phyloP scores from a whole-genome alignment of 129 eudicot genomes.

The Lonicera japonica region DNA sequence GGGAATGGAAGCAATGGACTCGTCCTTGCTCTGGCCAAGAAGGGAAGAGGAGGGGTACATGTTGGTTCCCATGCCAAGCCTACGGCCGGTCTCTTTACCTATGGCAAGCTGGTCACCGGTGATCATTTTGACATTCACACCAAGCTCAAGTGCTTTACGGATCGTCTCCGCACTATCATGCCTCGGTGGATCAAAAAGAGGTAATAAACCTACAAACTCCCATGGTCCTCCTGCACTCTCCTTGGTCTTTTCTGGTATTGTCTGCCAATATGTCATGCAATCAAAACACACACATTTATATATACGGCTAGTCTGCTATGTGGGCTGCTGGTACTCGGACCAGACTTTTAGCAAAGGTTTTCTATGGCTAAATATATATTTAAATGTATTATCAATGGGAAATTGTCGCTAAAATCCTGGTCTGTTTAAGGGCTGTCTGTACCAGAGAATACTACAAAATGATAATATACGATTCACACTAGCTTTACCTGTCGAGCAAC shows the following conservation, averaged over 20 bases:
- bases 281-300: too few species aligned
- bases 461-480: neutral
- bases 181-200: slow-evolving; percentile 91
- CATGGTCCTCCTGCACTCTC: slow-evolving; percentile 75
- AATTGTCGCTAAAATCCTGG: too few species aligned
- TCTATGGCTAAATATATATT: too few species aligned
- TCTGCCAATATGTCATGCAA: slow-evolving; percentile 26
- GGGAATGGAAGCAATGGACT: slow-evolving; percentile 53
- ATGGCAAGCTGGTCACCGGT: slow-evolving; percentile 97
- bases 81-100: slow-evolving; percentile 89
- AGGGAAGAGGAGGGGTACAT: slow-evolving; percentile 96
- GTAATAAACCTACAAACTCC: slow-evolving; percentile 86
- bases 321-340: too few species aligned
- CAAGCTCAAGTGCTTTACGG: slow-evolving; percentile 73
- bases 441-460: too few species aligned
- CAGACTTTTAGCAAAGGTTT: too few species aligned
- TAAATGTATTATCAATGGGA: too few species aligned
- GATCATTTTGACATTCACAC: slow-evolving; percentile 91
- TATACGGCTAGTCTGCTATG: too few species aligned
- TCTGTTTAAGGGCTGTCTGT: too few species aligned
- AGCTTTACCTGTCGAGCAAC: slow-evolving; percentile 57
- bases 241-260: slow-evolving; percentile 66
- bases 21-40: slow-evolving; percentile 63
- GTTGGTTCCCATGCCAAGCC: slow-evolving; percentile 97
- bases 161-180: slow-evolving; percentile 94